Conservation (phyloP, 768 basidiomycete species). For the Antrodiella citrinella region DNA sequence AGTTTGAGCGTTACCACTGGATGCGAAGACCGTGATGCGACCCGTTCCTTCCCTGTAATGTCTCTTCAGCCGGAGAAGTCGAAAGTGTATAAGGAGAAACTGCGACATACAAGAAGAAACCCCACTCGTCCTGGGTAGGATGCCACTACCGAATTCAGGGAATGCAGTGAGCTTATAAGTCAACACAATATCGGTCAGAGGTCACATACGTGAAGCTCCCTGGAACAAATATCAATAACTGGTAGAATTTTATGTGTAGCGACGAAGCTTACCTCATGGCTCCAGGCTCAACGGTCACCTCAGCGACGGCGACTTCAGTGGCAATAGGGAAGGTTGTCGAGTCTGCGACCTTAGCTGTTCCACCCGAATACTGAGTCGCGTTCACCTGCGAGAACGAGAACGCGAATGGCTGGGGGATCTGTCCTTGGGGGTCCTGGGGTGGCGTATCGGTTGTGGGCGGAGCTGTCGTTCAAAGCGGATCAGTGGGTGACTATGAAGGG, state of each 20-base stretch:
- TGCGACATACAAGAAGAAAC: slow-evolving; percentile 43
- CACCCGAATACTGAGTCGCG: slow-evolving; percentile 38
- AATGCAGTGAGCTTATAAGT: neutral
- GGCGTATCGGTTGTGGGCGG: slow-evolving; percentile 22
- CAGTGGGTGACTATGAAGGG: neutral
- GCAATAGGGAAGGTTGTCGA: slow-evolving; percentile 44
- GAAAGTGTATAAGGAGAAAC: neutral
- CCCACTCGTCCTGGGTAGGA: slow-evolving; percentile 58
- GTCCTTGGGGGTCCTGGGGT: slow-evolving; percentile 40
- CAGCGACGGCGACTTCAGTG: slow-evolving; percentile 45
- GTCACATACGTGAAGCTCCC: slow-evolving; percentile 38
- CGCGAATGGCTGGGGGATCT: slow-evolving; percentile 40
- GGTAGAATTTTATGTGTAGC: neutral
- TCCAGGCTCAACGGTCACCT: slow-evolving; percentile 51
- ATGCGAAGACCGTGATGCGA: slow-evolving; percentile 50
- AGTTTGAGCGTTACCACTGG: slow-evolving; percentile 42
- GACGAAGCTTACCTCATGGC: slow-evolving; percentile 28
- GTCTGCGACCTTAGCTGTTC: slow-evolving; percentile 54
- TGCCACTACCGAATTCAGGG: slow-evolving; percentile 45
- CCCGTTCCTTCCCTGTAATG: slow-evolving; percentile 39
- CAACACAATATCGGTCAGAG: neutral
- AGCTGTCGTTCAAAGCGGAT: slow-evolving; percentile 2
- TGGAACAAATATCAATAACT: slow-evolving; percentile 5
- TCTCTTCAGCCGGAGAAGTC: neutral
- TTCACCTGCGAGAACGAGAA: slow-evolving; percentile 46